These are phyloP conservation scores for Eucalyptus victrix DNA, from an alignment of 345 rosid species.

Conservation along the genomic window DNA sequence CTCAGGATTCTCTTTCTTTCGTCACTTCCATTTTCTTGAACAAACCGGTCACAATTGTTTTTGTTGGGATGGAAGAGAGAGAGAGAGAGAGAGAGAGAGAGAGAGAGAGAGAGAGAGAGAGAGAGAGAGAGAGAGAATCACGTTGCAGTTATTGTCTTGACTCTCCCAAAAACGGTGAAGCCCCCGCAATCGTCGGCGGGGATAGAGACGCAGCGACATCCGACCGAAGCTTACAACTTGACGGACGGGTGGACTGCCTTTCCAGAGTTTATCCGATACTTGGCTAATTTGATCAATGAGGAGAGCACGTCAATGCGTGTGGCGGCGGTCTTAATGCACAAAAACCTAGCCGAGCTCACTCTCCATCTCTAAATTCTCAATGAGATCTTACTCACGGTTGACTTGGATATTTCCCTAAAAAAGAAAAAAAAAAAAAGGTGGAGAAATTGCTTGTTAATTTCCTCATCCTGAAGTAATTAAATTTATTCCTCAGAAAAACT, in stretches of 20 bases:
- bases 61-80: neutral
- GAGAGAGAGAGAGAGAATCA: neutral
- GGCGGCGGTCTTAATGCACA: neutral
- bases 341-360: neutral
- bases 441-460: neutral
- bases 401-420: neutral
- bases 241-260: too few relatives aligned
- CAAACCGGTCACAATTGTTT: neutral
- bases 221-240: neutral
- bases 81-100: too few relatives aligned
- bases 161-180: neutral
- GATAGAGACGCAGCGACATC: neutral
- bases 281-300: too few relatives aligned
- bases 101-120: too few relatives aligned
- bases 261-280: too few relatives aligned
- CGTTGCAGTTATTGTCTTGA: neutral
- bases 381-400: neutral
- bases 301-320: neutral
- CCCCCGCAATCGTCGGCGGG: neutral
- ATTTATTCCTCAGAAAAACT: neutral
- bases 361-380: neutral
- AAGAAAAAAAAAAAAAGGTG: too few relatives aligned
- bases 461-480: neutral
- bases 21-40: conserved; percentile 7
- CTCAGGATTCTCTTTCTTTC: conserved; percentile 8